A percentile compares a stretch with the other conserved stretches of the same genome.
Conservation (phyloP, 441 rosid species). For the Pelargonium australe region DNA sequence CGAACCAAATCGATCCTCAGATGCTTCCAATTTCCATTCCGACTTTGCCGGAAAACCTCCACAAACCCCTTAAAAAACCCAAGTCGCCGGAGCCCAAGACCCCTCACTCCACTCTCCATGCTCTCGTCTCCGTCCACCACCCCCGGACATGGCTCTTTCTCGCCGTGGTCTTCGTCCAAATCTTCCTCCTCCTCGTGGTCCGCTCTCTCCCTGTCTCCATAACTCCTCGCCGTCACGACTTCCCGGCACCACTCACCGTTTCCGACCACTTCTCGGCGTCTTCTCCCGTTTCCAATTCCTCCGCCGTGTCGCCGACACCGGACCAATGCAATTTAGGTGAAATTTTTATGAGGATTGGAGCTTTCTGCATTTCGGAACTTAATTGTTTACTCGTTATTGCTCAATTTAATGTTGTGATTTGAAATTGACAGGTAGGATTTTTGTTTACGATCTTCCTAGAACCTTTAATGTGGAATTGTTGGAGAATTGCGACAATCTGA, state of each 20-base stretch:
- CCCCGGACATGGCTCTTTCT: conserved; percentile 60
- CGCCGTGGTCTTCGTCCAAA: conserved; percentile 48
- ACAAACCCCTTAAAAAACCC: too few relatives aligned
- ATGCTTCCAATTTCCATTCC: too few relatives aligned
- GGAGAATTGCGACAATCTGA: conserved; percentile 56
- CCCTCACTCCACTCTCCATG: conserved; percentile 21
- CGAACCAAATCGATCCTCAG: too few relatives aligned
- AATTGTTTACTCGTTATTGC: background rate
- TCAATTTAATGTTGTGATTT: background rate
- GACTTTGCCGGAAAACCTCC: too few relatives aligned
- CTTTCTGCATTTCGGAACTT: too few relatives aligned
- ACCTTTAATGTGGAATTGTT: conserved; percentile 52
- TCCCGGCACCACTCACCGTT: conserved; percentile 21
- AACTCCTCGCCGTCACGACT: conserved; percentile 28
- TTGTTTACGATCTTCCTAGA: conserved; percentile 72
- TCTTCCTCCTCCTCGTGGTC: conserved; percentile 48
- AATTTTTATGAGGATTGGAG: too few relatives aligned
- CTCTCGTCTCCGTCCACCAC: conserved; percentile 30
- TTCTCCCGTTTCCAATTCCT: conserved; percentile 22
- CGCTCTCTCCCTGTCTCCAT: conserved; percentile 49
- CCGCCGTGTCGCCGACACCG: conserved; percentile 16
- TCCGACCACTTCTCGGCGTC: too few relatives aligned
- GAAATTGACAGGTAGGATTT: conserved; percentile 41
- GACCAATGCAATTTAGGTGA: conserved; percentile 5
- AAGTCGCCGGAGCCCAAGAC: too few relatives aligned